These are phyloP conservation scores for Phalaenopsis hybrid DNA, from an alignment of 116 monocot species.

Conservation along the genomic window DNA sequence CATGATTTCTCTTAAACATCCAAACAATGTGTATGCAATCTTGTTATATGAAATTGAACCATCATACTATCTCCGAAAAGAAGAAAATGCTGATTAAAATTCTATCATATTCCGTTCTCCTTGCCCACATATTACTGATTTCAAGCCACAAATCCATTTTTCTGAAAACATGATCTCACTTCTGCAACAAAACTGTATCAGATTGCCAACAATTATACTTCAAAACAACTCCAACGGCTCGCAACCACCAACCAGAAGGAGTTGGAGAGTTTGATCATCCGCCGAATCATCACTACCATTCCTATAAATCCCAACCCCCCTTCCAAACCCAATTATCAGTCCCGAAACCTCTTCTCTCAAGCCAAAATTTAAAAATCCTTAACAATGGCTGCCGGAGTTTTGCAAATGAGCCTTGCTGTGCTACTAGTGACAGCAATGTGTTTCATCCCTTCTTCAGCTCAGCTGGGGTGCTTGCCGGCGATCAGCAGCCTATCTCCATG, in stretches of 20 bases:
- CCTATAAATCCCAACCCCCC: background rate
- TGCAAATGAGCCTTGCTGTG: background rate
- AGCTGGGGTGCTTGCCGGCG: constrained; percentile 13
- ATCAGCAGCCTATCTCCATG: constrained; percentile 30
- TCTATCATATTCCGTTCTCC: too few relatives aligned
- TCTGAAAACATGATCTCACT: background rate
- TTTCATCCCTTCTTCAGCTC: background rate
- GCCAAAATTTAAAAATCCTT: background rate
- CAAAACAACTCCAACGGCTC: background rate
- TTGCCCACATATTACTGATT: too few relatives aligned
- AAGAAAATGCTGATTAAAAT: too few relatives aligned
- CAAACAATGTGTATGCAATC: background rate
- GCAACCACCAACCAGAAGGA: background rate
- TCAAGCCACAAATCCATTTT: too few relatives aligned
- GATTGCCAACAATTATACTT: background rate
- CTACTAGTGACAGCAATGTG: background rate
- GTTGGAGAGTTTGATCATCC: constrained; percentile 4
- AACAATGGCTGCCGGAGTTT: background rate
- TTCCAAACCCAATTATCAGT: background rate
- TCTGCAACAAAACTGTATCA: background rate
- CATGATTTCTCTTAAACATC: background rate
- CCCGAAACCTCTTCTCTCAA: background rate
- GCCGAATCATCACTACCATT: background rate
- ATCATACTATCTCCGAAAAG: too few relatives aligned
- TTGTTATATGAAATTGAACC: too few relatives aligned